phyloP scores from a whole-genome alignment of 441 rosid species.

The Corymbia calophylla region DNA sequence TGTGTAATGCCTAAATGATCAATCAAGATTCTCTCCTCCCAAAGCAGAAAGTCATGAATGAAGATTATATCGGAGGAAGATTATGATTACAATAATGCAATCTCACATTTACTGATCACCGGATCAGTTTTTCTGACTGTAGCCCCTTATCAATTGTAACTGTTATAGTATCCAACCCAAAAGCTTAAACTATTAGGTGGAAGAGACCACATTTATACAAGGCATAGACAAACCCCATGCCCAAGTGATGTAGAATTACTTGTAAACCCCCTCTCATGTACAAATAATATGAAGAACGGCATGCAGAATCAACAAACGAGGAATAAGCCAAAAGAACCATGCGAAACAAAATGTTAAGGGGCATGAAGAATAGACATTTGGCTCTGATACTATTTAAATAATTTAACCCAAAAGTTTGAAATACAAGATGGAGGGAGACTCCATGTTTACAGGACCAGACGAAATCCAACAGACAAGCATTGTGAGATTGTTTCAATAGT shows the following conservation, averaged over 20 bases:
- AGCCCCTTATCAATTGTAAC: neutral
- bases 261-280: neutral
- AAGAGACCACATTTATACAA: neutral
- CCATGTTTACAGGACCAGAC: neutral
- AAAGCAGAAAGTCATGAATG: too few species aligned
- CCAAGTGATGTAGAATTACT: neutral
- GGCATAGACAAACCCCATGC: neutral
- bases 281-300: neutral
- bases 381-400: neutral
- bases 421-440: neutral
- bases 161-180: neutral
- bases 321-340: neutral
- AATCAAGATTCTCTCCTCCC: too few species aligned
- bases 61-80: too few species aligned
- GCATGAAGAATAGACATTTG: neutral
- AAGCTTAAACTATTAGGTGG: neutral
- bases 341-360: neutral
- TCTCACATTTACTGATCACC: too few species aligned
- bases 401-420: neutral
- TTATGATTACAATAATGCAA: too few species aligned
- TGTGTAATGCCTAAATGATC: too few species aligned
- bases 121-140: too few species aligned
- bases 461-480: neutral
- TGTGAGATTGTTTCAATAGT: neutral
- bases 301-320: neutral